phyloP scores from a whole-genome alignment of 169 alveolate genomes.

The Prorocentrum cordatum region DNA sequence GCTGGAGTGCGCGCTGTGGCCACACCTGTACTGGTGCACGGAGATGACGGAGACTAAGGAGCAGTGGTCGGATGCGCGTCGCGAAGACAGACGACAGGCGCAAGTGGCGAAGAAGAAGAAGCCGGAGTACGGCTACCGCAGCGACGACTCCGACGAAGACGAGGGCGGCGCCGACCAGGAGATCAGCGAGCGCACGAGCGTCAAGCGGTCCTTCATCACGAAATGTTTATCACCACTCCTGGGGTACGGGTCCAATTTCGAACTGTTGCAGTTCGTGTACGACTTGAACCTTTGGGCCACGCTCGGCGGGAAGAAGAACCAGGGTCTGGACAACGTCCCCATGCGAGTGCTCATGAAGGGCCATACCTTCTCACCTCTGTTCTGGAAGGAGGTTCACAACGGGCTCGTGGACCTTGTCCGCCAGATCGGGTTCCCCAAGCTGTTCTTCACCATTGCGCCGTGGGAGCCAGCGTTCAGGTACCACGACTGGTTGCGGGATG shows the following conservation, averaged over 20 bases:
- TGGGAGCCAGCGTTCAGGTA: neutral
- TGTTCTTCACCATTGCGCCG: conserved; percentile 3
- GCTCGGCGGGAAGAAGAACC: conserved; percentile 8
- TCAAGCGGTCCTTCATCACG: conserved; percentile 5
- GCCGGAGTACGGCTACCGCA: neutral
- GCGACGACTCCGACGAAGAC: neutral
- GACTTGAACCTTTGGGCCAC: conserved; percentile 11
- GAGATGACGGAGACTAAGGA: neutral
- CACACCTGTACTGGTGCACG: conserved; percentile 5
- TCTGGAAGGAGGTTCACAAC: neutral
- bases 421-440: no score
- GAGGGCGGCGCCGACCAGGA: neutral
- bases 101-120: no score
- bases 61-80: neutral
- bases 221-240: conserved; percentile 1
- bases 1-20: conserved; percentile 3
- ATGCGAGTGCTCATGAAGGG: neutral
- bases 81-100: neutral
- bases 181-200: neutral
- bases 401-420: neutral
- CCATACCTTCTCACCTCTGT: neutral
- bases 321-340: neutral
- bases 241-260: neutral
- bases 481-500: neutral
- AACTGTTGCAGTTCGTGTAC: conserved; percentile 6